Evolutionary conservation across 169 alveolate species (phyloP), one percentile per base, ranked within the genome.

Genomic region (Cryptosporidium xiaoi): DNA sequence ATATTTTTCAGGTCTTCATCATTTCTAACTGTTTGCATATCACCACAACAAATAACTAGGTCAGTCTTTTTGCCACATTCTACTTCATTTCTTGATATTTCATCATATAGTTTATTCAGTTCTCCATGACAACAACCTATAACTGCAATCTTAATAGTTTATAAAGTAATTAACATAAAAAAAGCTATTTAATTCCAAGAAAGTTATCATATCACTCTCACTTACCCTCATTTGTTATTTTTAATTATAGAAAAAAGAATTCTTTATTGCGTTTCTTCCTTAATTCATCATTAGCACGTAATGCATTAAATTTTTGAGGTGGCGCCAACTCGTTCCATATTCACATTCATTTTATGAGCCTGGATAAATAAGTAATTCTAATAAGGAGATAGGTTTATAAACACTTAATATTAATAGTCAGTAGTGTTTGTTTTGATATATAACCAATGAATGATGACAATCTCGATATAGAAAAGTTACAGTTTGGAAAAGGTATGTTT

Each of bases 121-220:
- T 95, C 97, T 33, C 99, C 99, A 92, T 98, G 99, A 87, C 96
- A 93, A 90, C 99, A 98, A 20, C 99, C 99, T 46, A 94, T 96
- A 66, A 95, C 93, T 1, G 98, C 99, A 62, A 98, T 93, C 91
- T 93, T 92, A 91, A 94, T 13, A 24, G 27, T 24, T 24, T 24
- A 24, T 24, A 67, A 36, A 34, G 66, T 36, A 12, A 10, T n/a
- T 7, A n/a, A 34, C 33, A 33, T 8, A 40, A 6, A 8, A 8
- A 0, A 40, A 40, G 48, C 10, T 40, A 40, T 40, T 40, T 0
- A 0, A 0, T 8, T 40, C 10, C 48, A 40, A 8, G 10, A 0
- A 6, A 40, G 4, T 6, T 3, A 40, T 8, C 4, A 40, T 6
- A 40, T 40, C 10, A 3, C 10, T 40, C 48, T 0, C 48, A 40